Conservation (phyloP, 805 yeast genomes). For the Wickerhamiella vanderwaltii region DNA sequence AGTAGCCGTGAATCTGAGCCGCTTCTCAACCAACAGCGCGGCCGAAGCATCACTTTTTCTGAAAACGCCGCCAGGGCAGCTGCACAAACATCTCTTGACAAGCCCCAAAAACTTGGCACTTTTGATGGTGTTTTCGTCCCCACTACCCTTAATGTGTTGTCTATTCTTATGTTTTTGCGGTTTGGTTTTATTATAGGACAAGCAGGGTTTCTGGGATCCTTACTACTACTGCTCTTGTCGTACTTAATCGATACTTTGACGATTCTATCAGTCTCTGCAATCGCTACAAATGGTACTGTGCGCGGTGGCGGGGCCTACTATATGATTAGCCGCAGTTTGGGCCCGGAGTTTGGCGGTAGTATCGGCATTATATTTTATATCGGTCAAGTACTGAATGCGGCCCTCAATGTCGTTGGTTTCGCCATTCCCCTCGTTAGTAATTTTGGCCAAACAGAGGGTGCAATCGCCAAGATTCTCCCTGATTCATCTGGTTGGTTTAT, state of each 20-base stretch:
- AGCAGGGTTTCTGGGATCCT: conserved; percentile 74
- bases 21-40: conserved; percentile 6
- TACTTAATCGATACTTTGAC: conserved; percentile 75
- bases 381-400: conserved; percentile 82
- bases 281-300: conserved; percentile 94
- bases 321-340: conserved; percentile 89
- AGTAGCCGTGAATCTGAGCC: conserved; percentile 9
- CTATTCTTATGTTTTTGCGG: conserved; percentile 87
- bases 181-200: conserved; percentile 95
- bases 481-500: conserved; percentile 58
- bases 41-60: conserved; percentile 9
- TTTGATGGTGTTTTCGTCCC: conserved; percentile 88
- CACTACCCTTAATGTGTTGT: conserved; percentile 80
- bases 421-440: conserved; percentile 80
- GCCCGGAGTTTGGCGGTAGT: conserved; percentile 97
- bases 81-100: not conserved
- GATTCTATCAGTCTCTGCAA: conserved; percentile 83
- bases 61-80: not conserved
- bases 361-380: conserved; percentile 88
- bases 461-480: conserved; percentile 47
- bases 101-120: conserved; percentile 50
- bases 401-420: conserved; percentile 90
- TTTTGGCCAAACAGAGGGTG: conserved; percentile 53
- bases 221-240: conserved; percentile 54
- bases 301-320: conserved; percentile 98